A percentile compares a stretch with the other conserved stretches of the same genome.
Conservation (phyloP, 2,329 filamentous ascomycete species). For the Penicillium corylophilum region DNA sequence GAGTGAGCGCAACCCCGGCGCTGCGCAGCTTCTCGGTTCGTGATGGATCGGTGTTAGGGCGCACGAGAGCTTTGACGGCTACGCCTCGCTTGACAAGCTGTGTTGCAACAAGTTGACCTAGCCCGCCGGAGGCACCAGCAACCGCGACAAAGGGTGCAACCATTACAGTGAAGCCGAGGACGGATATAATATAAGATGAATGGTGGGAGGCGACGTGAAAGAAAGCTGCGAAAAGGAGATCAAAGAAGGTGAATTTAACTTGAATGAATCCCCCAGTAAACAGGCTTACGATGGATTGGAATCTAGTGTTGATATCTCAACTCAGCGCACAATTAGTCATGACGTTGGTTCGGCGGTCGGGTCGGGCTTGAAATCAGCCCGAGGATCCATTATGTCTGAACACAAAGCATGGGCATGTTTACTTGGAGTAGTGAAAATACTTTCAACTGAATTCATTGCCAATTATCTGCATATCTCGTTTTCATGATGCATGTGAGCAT, state of each 20-base stretch:
- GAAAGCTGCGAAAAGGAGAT: neutral
- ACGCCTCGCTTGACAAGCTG: constrained; percentile 10
- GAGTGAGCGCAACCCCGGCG: constrained; percentile 3
- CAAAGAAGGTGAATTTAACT: neutral
- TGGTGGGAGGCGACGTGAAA: neutral
- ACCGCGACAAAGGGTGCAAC: constrained; percentile 11
- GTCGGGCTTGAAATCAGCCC: neutral
- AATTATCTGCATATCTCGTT: too few relatives aligned
- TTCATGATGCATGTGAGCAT: too few relatives aligned
- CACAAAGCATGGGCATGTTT: too few relatives aligned
- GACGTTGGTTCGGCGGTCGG: neutral
- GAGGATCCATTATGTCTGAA: too few relatives aligned
- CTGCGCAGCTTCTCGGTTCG: constrained; percentile 8
- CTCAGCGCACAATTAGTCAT: neutral
- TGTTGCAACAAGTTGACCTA: constrained; percentile 8
- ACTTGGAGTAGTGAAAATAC: too few relatives aligned
- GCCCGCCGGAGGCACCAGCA: constrained; percentile 9
- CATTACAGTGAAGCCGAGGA: neutral
- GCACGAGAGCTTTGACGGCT: constrained; percentile 13
- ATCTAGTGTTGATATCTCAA: neutral
- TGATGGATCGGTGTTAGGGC: constrained; percentile 9
- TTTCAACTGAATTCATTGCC: too few relatives aligned
- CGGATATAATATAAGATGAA: neutral
- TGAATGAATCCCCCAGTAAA: neutral
- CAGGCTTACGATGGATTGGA: neutral